phyloP scores from a whole-genome alignment of 1,284 basidiomycete genomes.

The Ganoderma resinaceum region DNA sequence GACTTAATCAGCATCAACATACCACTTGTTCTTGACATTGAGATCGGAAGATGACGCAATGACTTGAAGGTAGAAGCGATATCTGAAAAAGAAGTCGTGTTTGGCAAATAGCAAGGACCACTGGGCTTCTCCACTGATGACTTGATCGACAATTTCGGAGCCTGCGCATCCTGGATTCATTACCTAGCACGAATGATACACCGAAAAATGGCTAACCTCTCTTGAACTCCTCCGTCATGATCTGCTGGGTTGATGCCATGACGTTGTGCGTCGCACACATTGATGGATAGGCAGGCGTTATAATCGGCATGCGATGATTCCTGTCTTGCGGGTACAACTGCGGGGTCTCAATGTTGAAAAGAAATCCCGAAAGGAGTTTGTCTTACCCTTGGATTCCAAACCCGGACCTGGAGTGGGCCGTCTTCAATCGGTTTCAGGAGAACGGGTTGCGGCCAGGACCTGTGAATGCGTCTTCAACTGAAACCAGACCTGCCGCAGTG shows the following conservation, averaged over 20 bases:
- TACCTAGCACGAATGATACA: not conserved
- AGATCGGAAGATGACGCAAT: conserved; percentile 89
- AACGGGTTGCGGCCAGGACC: conserved; percentile 98
- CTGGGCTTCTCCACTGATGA: conserved; percentile 81
- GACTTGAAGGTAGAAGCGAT: conserved; percentile 97
- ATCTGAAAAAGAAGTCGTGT: conserved; percentile 97
- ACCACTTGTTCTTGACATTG: conserved; percentile 96
- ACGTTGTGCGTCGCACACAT: conserved; percentile 99
- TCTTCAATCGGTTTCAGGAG: conserved; percentile 96
- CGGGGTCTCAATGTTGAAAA: not conserved
- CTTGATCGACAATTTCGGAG: conserved; percentile 92
- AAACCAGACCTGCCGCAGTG: not conserved
- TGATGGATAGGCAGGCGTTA: conserved; percentile 98
- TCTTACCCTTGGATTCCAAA: conserved; percentile 97
- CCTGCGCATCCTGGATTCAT: conserved; percentile 51
- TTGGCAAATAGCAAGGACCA: conserved; percentile 95
- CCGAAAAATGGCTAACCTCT: conserved; percentile 61
- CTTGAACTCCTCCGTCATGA: conserved; percentile 97
- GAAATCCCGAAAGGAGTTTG: no score
- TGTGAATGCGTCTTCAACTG: conserved; percentile 38
- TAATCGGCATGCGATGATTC: conserved; percentile 98
- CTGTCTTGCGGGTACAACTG: conserved; percentile 94
- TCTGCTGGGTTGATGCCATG: conserved; percentile 92
- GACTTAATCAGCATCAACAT: conserved; percentile 35
- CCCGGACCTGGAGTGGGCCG: conserved; percentile 90